Evolutionary conservation across 805 yeast genomes (phyloP), one percentile per base, ranked within the genome.

Genomic region (Barnettozyma pratensis): DNA sequence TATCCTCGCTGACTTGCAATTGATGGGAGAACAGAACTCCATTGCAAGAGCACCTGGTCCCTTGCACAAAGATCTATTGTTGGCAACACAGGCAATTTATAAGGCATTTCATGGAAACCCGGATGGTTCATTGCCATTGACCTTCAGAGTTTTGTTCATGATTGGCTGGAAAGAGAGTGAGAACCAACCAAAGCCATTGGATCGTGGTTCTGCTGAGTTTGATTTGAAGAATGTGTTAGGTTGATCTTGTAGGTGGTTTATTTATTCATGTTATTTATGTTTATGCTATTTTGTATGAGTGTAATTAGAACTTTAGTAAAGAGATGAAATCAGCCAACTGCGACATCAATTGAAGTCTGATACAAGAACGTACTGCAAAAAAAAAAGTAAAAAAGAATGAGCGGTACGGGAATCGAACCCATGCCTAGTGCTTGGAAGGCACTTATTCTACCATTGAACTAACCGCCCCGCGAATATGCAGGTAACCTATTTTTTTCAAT

Each of bases 381-480:
- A 10, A 34, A 39, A 42, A 54, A 61, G 65, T 68, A 66, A 45
- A 45, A 45, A 34, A 8, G 34, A 36, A 32, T 81, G 88, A 83
- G 82, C 81, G 83, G 83, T 81, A 81, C 85, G 89, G 86, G 89
- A 83, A 82, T 83, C 88, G 89, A 83, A 83, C 89, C 88, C 89
- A 74, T 80, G 87, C 80, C 88, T 75, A 82, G 82, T 80, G 87
- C 89, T 83, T 83, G 89, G 89, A 83, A 83, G 88, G 89, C 87
- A 79, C 80, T 79, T 76, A 83, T 83, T 86, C 81, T 83, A 80
- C 89, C 89, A 82, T 85, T 83, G 82, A 87, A 83, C 89, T 81
- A 83, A 81, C 82, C 83, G 80, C 81, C 87, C 87, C 19, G 40
- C 25, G n/a, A 26, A 12, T 27, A 12, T 42, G 31, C 26, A 32